Evolutionary conservation across 202 grass and related monocot species (phyloP).

Genomic region (Tripidium arundinaceum): DNA sequence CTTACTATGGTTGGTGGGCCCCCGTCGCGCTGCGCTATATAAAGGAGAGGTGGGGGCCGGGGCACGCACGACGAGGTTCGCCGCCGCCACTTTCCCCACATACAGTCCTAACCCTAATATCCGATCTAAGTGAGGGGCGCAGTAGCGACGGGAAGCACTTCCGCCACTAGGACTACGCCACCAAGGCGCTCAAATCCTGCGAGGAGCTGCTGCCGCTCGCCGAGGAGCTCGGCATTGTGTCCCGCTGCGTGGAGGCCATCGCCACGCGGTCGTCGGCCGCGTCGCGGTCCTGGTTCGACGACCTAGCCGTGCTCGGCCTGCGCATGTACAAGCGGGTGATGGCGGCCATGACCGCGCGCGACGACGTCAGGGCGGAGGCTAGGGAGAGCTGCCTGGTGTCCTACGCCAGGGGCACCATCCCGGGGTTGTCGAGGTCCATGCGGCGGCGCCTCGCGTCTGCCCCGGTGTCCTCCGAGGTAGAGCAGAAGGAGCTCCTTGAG

Average conservation of each 20-base stretch:
- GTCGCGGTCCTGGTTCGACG: conserved; percentile 55
- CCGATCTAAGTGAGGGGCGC: too few species aligned
- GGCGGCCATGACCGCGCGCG: conserved; percentile 52
- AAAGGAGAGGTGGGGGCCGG: too few species aligned
- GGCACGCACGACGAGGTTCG: too few species aligned
- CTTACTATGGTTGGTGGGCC: too few species aligned
- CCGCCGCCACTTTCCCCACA: too few species aligned
- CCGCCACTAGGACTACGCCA: too few species aligned
- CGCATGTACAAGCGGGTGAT: conserved; percentile 78
- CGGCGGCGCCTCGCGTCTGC: conserved; percentile 49
- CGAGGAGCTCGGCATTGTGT: conserved; percentile 55
- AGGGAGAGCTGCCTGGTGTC: conserved; percentile 71
- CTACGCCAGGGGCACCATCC: conserved; percentile 72
- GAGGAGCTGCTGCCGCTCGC: conserved; percentile 65
- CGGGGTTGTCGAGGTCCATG: conserved; percentile 67
- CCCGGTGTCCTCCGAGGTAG: conserved; percentile 59
- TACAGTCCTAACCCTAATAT: too few species aligned
- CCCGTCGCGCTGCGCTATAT: too few species aligned
- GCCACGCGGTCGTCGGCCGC: conserved; percentile 42
- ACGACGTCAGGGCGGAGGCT: conserved; percentile 41
- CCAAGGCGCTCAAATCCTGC: conserved; percentile 80
- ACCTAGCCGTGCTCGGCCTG: conserved; percentile 60
- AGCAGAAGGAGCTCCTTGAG: conserved; percentile 85
- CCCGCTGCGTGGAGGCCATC: conserved; percentile 66
- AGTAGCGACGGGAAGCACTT: too few species aligned